Base-by-base conservation (phyloP, 2,329 filamentous ascomycete species). In the Aspergillus brunneoviolaceus region DNA sequence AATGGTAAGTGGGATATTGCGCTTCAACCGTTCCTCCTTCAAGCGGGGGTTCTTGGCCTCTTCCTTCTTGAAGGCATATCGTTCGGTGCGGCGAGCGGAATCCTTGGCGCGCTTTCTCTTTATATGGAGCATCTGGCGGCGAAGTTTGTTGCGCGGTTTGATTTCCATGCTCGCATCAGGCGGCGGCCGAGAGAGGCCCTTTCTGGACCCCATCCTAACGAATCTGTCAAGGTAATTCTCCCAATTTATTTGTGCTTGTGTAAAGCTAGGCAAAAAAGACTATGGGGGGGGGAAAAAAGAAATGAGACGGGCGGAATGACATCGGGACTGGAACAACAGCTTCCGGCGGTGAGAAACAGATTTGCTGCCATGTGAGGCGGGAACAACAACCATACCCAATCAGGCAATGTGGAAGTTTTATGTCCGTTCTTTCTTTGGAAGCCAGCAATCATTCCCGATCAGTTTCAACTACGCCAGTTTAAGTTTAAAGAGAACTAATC, bases 31-130 rank as follows among this genome's bases (percentile, higher is more conserved):
- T 65, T 89, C 85, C 62, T 86, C 86, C 67, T 87, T 87, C 61
- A 96, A 77, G 60, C 86, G 84, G 2, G 94, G 93, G 70, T 97
- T 87, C 75, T 89, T 90, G 65, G 89, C 85, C 77, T 99, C 95
- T 71, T 93, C 90, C 77, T 89, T 91, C 78, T 91, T 92, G 61
- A 91, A 84, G 52, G 85, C 85, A 73, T 92, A 89, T 63, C 93
- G 87, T 70, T 88, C 84, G 69, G 92, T 90, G 70, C 91, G 87
- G 69, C 89, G 90, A 51, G 87, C 81, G 72, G 87, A 88, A 72
- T 92, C 90, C 65, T 86, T 86, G 49, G 84, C 81, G 72, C 89
- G 89, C 79, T 97, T 98, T 72, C 89, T 85, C 67, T 90, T 87
- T 61, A 96, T 82, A 72, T 92, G 89, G 61, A 94, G 84, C 68